Evolutionary conservation across 2,329 filamentous ascomycete species (phyloP), one percentile per base, ranked within the genome.

Genomic region (Zasmidium citrigriseum): DNA sequence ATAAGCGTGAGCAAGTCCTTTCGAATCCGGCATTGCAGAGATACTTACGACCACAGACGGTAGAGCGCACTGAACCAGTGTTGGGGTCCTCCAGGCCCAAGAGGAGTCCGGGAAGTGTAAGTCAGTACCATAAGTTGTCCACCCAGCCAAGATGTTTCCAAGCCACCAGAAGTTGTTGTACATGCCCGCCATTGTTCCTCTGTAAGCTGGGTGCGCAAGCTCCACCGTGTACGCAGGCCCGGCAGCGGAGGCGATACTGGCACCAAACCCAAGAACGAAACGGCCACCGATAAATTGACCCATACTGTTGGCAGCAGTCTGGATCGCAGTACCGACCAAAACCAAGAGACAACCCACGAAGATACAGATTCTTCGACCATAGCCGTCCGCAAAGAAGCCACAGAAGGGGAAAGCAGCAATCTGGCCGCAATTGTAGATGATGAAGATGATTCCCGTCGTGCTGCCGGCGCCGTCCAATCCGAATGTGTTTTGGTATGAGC

Each of bases 191-290:
- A 86, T 80, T 20, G 82, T 79, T 27, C 84, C 85, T 62, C 86
- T 79, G 67, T 84, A 85, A 3, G 80, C 80, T 0, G 86, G 85
- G 64, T 87, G 85, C 1, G 83, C 80, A 38, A 86, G 73, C 67
- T 88, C 85, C 50, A 85, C 81, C 14, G 82, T 82, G 67, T 87
- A 88, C 11, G 83, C 80, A 1, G 86, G 86, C 0, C 82, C 85
- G 10, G 84, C 83, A 2, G 83, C 81, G n/a, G 80, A 79, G 2
- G 82, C 82, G 54, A 87, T 82, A 49, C 53, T 63, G n/a, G 62
- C 82, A 41, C 85, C 84, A 46, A 76, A 75, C 2, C 74, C 74
- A 41, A 76, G 70, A 3, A 76, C n/a, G 60, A 76, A 76, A 18
- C 74, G 66, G 14, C 74, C 74, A 12, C 64, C 82, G 63, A 86